phyloP scores from a whole-genome alignment of 305 asterid species.

The Fraxinus dipetala region DNA sequence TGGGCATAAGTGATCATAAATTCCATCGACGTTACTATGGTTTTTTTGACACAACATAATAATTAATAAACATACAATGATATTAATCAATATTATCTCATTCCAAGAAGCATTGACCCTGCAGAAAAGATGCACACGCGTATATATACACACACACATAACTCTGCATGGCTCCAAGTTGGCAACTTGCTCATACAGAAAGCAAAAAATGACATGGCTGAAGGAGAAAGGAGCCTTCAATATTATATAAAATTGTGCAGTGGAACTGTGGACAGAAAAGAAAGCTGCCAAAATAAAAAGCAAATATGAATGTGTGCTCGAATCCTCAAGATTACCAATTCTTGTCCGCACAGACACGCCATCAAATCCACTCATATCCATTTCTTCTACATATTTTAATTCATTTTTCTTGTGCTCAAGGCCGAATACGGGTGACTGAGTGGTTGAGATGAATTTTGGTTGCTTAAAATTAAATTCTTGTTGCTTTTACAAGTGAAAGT shows the following conservation, averaged over 20 bases:
- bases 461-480: neutral
- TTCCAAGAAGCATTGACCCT: neutral
- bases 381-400: neutral
- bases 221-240: conserved; percentile 9
- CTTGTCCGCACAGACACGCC: conserved; percentile 12
- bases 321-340: conserved; percentile 14
- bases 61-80: too few species aligned
- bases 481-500: conserved; percentile 1
- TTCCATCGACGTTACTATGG: too few species aligned
- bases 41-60: too few species aligned
- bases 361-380: conserved; percentile 13
- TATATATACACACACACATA: too few species aligned
- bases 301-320: neutral
- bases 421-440: neutral
- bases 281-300: conserved; percentile 19
- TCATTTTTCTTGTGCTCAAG: neutral
- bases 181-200: conserved; percentile 33
- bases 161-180: conserved; percentile 22
- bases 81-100: neutral
- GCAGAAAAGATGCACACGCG: neutral
- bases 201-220: neutral
- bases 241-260: conserved; percentile 4
- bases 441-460: neutral
- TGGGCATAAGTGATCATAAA: too few species aligned
- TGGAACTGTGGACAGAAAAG: conserved; percentile 18